Base-by-base conservation (phyloP, 257 asterid species). In the Fraxinus excelsior region DNA sequence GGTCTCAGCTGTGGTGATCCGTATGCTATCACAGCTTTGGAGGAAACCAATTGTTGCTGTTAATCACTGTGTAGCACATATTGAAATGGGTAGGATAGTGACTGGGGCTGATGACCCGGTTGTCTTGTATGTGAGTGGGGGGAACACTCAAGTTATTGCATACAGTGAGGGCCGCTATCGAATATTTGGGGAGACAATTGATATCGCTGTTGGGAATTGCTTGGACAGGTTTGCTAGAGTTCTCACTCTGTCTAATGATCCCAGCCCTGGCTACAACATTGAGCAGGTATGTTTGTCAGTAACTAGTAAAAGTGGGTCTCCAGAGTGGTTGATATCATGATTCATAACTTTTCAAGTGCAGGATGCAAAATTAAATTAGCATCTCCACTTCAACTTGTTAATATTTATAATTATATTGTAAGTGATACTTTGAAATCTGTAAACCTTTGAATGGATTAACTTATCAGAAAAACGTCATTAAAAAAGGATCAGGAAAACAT, bases 211-310 rank as follows among this genome's bases (percentile, higher is more conserved):
- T 56, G 98, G 98, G 18, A 95, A 95, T 87, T 95, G 99, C 78
- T 85, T 95, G 87, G 99, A 95, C 79, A 88, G 99, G 81, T 95
- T 95, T 87, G 99, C 99, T n/a, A 83, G 99, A 87, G 98, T 95
- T 78, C 94, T 95, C 73, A 93, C 80, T 23, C 85, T 95, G 76
- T 95, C 99, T 18, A 95, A 95, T 77, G 98, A 95, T 85, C 99
- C 98, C 58, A 95, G 98, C 79, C 98, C 98, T 12, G 99, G 99
- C n/a, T 95, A 95, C 88, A 95, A 93, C 83, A 95, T 95, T 69
- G 99, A 95, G 85, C 98, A 94, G 97, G 97, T 90, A 75, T 34
- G 29, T 79, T 56, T 68, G 19, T 71, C 69, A 56, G 29, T 60
- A 64, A 26, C 35, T 42, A 46, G n/a, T 34, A 74, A 18, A 58